Evolutionary conservation across 164 flowering plant species (phyloP).

Genomic region (Magnolia sinica): DNA sequence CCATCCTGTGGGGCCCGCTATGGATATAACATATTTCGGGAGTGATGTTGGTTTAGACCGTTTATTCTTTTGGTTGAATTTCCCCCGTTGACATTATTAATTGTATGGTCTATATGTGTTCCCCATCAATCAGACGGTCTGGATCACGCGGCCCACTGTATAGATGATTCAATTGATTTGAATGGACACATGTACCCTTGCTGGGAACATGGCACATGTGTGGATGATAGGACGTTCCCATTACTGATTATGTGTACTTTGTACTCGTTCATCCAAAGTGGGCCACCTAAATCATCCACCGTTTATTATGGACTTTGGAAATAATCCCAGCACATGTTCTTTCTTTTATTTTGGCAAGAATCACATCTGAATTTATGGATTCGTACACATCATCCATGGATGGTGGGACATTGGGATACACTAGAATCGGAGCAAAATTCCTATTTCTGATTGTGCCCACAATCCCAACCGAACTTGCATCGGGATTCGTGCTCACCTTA

Average conservation of each 20-base stretch:
- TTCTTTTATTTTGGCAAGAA: background rate
- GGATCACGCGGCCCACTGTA: background rate
- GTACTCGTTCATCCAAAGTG: no score
- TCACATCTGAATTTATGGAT: background rate
- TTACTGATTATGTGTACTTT: no score
- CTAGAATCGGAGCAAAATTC: background rate
- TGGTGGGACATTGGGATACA: background rate
- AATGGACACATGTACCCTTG: no score
- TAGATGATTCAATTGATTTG: background rate
- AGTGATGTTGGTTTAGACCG: background rate
- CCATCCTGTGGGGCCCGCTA: background rate
- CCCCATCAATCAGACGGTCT: background rate
- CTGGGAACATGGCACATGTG: no score
- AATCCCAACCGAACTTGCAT: background rate
- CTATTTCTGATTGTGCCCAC: background rate
- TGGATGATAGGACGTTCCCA: no score
- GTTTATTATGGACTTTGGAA: background rate
- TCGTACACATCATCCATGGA: background rate
- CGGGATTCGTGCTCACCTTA: background rate
- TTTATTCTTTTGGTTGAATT: no score
- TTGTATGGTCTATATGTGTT: no score
- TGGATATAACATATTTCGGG: background rate
- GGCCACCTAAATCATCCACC: background rate
- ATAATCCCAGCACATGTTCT: background rate
- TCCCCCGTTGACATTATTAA: no score